Evolutionary conservation across 129 eudicot species (phyloP), one percentile per base, ranked within the genome.

Genomic region (Calendula officinalis): DNA sequence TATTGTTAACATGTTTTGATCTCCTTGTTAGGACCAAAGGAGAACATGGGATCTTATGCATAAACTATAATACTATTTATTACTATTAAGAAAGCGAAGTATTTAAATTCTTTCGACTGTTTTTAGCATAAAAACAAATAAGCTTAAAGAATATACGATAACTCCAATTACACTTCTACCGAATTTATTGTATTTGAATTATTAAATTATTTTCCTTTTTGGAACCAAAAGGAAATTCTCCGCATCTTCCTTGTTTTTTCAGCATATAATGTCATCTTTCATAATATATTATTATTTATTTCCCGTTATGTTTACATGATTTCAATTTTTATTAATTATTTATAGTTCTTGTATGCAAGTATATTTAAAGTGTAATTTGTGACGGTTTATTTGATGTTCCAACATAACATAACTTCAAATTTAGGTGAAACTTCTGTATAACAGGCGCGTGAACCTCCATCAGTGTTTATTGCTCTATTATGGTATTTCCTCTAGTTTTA

Each of bases 381-480:
- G 76, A 61, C 76, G 76, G 42, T 62, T 52, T 41, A 62, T 52
- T 43, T 62, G 35, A 71, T 62, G 76, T 71, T 52, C 33, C 55
- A 47, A 38, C 3, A 42, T 45, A 55, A 56, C 57, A 56, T 11
- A 64, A 55, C 52, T 64, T 64, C 52, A 73, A 55, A 64, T 36
- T 48, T 55, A 62, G 63, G 70, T 33, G 62, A 32, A 41, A 52
- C 8, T 14, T 56, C 16, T 67, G n/a, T n/a, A n/a, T n/a, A n/a
- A n/a, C n/a, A n/a, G n/a, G n/a, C n/a, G n/a, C n/a, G n/a, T n/a
- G n/a, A n/a, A n/a, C n/a, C n/a, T n/a, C n/a, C n/a, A n/a, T n/a
- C n/a, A n/a, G n/a, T 22, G 30, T 22, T 22, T 22, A 2, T 22
- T 22, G 30, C 30, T 22, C 30, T 22, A 22, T 22, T 22, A 22